Conservation (phyloP, 1,139 yeast species). For the Geotrichum reessii region DNA sequence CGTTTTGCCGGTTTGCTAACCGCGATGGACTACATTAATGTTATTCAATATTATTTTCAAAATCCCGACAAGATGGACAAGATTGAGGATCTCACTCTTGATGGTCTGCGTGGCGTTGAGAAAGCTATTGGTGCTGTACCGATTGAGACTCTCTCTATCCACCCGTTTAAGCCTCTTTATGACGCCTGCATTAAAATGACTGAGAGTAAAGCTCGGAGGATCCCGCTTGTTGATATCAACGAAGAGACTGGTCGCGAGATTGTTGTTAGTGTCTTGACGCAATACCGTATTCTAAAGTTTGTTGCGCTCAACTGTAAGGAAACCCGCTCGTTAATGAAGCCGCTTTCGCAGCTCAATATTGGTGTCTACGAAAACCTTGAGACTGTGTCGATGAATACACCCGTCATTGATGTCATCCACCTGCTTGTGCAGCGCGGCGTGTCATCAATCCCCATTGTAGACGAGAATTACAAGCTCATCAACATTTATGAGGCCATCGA, state of each 20-base stretch:
- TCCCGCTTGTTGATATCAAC: conserved; percentile 91
- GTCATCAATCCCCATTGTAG: conserved; percentile 89
- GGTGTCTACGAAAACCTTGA: conserved; percentile 57
- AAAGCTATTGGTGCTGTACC: conserved; percentile 84
- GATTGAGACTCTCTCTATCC: conserved; percentile 80
- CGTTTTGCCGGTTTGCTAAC: conserved; percentile 93
- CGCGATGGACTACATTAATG: conserved; percentile 88
- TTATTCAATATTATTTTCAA: conserved; percentile 89
- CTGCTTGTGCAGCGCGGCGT: conserved; percentile 72
- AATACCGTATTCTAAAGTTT: conserved; percentile 90
- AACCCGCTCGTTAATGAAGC: conserved; percentile 75
- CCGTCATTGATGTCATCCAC: conserved; percentile 91
- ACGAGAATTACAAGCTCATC: conserved; percentile 63
- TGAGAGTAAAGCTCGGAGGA: conserved; percentile 83
- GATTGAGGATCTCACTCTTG: conserved; percentile 79
- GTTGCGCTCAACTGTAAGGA: conserved; percentile 95
- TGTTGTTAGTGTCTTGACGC: conserved; percentile 91
- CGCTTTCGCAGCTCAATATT: conserved; percentile 63
- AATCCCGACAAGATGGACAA: conserved; percentile 86
- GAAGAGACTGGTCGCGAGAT: conserved; percentile 90
- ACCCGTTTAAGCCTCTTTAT: conserved; percentile 83
- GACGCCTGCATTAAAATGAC: conserved; percentile 95
- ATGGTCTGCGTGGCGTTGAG: conserved; percentile 77
- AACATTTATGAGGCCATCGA: conserved; percentile 97
- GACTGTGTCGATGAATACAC: conserved; percentile 85